Evolutionary conservation across 768 basidiomycete genomes (phyloP).

Genomic region (Lactifluus rugatus): DNA sequence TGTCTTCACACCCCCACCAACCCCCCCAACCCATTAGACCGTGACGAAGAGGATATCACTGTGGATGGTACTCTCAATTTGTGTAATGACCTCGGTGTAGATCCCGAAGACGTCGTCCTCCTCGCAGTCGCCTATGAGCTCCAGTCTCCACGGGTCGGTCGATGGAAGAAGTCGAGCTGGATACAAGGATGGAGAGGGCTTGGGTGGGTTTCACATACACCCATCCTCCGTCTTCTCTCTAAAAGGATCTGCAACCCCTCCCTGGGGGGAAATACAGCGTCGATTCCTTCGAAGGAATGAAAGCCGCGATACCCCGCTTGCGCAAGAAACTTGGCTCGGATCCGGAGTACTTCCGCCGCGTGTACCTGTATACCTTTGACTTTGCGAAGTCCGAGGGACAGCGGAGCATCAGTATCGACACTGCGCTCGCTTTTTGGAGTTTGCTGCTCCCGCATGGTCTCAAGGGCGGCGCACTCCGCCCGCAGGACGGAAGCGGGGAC

Average conservation of each 20-base stretch:
- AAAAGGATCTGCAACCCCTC: not conserved
- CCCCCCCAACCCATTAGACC: constrained; percentile 31
- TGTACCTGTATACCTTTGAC: constrained; percentile 75
- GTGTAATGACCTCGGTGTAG: constrained; percentile 57
- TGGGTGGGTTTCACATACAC: constrained; percentile 38
- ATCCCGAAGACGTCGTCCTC: constrained; percentile 76
- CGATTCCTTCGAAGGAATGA: constrained; percentile 59
- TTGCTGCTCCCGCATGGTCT: constrained; percentile 70
- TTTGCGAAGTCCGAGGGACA: constrained; percentile 71
- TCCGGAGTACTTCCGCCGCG: constrained; percentile 58
- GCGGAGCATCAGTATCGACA: constrained; percentile 64
- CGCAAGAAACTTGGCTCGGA: constrained; percentile 54
- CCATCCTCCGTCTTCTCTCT: not conserved
- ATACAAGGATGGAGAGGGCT: constrained; percentile 69
- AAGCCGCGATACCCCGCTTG: constrained; percentile 41
- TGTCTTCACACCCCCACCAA: not conserved
- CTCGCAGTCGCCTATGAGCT: constrained; percentile 76
- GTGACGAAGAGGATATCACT: constrained; percentile 51
- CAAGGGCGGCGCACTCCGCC: constrained; percentile 47
- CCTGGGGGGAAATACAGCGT: constrained; percentile 32
- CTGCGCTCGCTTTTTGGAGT: constrained; percentile 67
- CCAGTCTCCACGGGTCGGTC: constrained; percentile 61
- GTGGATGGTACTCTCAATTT: constrained; percentile 75
- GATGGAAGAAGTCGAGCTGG: constrained; percentile 67
- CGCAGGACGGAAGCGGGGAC: constrained; percentile 39